Evolutionary conservation across 495 filamentous ascomycete genomes (phyloP).

Genomic region (Cenococcum geophilum): DNA sequence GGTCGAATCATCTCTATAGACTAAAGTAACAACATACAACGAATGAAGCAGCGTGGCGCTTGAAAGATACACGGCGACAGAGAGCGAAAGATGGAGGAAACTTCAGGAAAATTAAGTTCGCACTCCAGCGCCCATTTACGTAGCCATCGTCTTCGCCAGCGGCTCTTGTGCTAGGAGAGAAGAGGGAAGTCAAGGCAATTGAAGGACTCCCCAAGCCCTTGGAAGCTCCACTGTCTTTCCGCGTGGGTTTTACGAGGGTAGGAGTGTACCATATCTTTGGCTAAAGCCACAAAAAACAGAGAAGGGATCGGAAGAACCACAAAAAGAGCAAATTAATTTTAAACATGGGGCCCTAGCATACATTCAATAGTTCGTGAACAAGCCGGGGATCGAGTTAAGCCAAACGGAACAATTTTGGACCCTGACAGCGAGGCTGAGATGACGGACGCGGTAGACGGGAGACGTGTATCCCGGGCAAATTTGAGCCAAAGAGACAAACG

Average conservation of each 20-base stretch:
- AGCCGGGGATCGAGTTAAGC: slow-evolving; percentile 6
- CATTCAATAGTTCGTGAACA: slow-evolving; percentile 11
- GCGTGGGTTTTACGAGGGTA: neutral
- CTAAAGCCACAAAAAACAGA: neutral
- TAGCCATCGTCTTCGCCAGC: neutral
- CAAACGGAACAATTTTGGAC: neutral
- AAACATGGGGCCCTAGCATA: slow-evolving; percentile 2
- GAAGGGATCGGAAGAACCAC: neutral
- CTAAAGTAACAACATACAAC: neutral
- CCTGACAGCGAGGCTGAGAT: slow-evolving; percentile 12
- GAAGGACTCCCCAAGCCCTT: neutral
- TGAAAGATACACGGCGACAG: neutral
- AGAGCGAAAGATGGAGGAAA: neutral
- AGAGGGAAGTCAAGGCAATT: neutral
- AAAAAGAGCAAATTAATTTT: neutral
- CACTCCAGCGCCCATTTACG: neutral
- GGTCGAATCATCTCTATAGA: slow-evolving; percentile 1
- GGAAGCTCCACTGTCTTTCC: neutral
- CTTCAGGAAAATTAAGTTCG: neutral
- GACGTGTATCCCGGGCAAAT: neutral
- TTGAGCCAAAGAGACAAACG: slow-evolving; percentile 10
- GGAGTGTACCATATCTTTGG: neutral
- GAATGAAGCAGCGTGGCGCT: neutral
- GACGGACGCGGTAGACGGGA: neutral
- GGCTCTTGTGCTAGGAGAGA: neutral